A percentile compares a stretch with the other conserved stretches of the same genome.
phyloP scores from a whole-genome alignment of 352 stramenopile genomes.

The Phytophthora pinifolia region DNA sequence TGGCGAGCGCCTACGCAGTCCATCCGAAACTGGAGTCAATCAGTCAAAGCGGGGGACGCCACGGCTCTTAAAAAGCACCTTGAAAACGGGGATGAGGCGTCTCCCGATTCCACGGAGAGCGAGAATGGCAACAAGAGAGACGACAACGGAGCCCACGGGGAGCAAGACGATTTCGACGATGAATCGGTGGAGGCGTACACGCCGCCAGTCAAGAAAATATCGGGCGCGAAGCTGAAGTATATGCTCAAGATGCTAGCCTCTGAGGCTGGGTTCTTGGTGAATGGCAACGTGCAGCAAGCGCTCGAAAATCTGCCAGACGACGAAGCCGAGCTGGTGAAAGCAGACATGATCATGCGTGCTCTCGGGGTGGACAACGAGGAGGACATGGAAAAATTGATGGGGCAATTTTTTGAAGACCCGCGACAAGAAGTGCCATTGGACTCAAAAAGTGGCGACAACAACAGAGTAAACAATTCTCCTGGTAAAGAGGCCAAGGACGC shows the following conservation, averaged over 20 bases:
- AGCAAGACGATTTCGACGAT: conserved; percentile 38
- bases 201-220: conserved; percentile 60
- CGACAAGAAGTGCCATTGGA: conserved; percentile 51
- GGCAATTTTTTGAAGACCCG: conserved; percentile 74
- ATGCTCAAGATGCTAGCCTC: conserved; percentile 86
- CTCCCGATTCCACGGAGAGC: conserved; percentile 16
- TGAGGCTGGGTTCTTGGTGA: conserved; percentile 90
- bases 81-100: conserved; percentile 12
- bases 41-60: conserved; percentile 20
- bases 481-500: conserved; percentile 12
- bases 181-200: conserved; percentile 57
- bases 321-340: conserved; percentile 81
- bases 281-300: conserved; percentile 73
- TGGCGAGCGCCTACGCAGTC: conserved; percentile 67
- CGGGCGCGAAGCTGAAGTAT: conserved; percentile 82
- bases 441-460: conserved; percentile 23
- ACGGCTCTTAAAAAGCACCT: conserved; percentile 25
- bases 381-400: conserved; percentile 87
- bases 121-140: conserved; percentile 33
- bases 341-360: conserved; percentile 87
- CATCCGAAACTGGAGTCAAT: conserved; percentile 54
- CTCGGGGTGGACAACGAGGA: conserved; percentile 85
- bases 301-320: conserved; percentile 74
- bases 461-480: conserved; percentile 9
- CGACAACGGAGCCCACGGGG: conserved; percentile 13